Conservation (phyloP, 108 stramenopile species). For the Pelagomonas calceolata region DNA sequence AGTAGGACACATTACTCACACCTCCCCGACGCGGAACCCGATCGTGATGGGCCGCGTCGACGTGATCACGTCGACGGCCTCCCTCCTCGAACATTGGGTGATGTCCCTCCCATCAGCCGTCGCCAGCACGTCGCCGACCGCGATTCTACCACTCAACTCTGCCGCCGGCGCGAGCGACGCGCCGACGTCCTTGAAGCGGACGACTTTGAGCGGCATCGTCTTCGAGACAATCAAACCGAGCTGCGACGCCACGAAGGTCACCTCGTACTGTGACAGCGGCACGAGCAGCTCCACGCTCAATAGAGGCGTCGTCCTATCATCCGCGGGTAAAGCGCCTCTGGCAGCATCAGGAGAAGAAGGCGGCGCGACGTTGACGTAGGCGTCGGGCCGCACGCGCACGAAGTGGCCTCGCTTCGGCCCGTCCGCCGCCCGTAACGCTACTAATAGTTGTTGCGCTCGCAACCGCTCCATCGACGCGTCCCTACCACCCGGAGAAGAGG, state of each 20-base stretch:
- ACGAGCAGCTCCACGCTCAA: not conserved
- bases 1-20: too few species aligned
- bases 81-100: not conserved
- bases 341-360: not conserved
- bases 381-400: not conserved
- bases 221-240: not conserved
- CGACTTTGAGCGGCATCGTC: not conserved
- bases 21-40: not conserved
- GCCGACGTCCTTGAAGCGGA: not conserved
- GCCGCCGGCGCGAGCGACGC: not conserved
- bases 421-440: not conserved
- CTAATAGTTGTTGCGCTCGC: not conserved
- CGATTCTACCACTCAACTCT: not conserved
- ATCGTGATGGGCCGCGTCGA: not conserved
- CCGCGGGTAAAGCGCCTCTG: not conserved
- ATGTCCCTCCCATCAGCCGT: not conserved
- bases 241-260: not conserved
- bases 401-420: not conserved
- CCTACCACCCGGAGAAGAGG: not conserved
- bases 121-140: not conserved
- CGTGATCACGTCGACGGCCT: not conserved
- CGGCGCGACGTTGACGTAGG: not conserved
- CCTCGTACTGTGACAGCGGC: not conserved
- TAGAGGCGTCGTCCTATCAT: not conserved
- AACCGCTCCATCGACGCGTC: not conserved